Base-by-base conservation (phyloP, 768 basidiomycete species). In the Lyophyllum decastes region DNA sequence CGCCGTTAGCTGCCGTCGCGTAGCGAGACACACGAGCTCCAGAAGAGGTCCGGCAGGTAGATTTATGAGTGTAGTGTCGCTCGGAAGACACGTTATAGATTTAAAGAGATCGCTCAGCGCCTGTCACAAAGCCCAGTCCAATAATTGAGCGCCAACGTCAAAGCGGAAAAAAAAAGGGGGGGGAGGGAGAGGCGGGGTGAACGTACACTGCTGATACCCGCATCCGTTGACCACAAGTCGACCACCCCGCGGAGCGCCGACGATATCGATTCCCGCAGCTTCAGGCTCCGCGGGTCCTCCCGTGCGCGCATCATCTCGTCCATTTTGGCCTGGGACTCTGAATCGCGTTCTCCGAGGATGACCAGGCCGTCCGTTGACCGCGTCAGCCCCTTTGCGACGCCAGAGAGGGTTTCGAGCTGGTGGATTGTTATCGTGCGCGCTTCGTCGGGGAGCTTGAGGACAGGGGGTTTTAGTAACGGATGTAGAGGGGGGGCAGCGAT, bases 371-470 rank as follows among this genome's bases (percentile, higher is more conserved):
- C 95, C 4, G 81, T 81, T 0, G 84, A 83, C 14, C 89, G 83
- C 0, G 95, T 93, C 6, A 98, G 79, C 4, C 95, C 95, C 58
- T 89, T 90, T 1, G 93, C 91, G 25, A 95, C 85, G 10, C 94
- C 95, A 0, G 92, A 83, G 14, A 98, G 76, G 0, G 88, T 90
- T 62, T 91, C 88, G 1, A 96, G 79, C 57, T 94, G 88, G 14
- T 87, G 79, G 21, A 92, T 83, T 2, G 85, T 83, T 2, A 86
- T 66, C 0, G 73, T 67, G 6, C 87, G 85, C 0, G 92, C 85
- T 59, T 92, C 90, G 33, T 91, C 89, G 0, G 88, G 88, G 16
- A 84, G 76, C 91, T 93, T n/a, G n/a, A 26, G 11, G 41, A 19
- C n/a, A 54, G 45, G 52, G 40, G n/a, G 27, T 26, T 26, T 52